Percentiles rank a stretch among this genome's conserved stretches.
Conservation (phyloP, 2,329 filamentous ascomycete genomes). For the Diaporthe capsici region DNA sequence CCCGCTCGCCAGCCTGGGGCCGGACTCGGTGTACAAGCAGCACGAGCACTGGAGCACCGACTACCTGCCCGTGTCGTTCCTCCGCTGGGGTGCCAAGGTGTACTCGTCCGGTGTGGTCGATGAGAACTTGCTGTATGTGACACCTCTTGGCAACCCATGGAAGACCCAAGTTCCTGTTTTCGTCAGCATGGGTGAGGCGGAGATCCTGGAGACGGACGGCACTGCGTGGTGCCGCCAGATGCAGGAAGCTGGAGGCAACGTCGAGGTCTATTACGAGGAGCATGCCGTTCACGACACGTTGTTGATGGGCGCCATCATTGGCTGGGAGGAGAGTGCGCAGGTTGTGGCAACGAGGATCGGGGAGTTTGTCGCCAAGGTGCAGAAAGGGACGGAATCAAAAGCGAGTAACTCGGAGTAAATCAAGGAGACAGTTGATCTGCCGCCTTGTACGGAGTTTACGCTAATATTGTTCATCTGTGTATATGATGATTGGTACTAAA, state of each 20-base stretch:
- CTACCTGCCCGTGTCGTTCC: constrained; percentile 55
- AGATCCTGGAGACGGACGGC: neutral
- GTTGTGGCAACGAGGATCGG: constrained; percentile 45
- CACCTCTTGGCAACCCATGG: neutral
- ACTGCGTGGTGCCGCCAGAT: constrained; percentile 3
- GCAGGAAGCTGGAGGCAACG: neutral
- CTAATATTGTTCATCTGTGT: rapidly evolving
- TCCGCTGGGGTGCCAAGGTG: constrained; percentile 55
- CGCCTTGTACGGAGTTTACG: neutral
- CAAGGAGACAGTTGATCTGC: neutral
- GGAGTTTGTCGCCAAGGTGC: constrained; percentile 42
- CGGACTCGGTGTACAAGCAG: constrained; percentile 43
- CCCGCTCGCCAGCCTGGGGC: constrained; percentile 23
- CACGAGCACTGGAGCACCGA: constrained; percentile 49
- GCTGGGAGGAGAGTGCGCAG: constrained; percentile 55
- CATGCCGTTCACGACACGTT: constrained; percentile 62
- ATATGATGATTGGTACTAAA: neutral
- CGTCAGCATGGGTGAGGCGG: neutral
- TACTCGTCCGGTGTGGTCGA: constrained; percentile 44
- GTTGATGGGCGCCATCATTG: constrained; percentile 54
- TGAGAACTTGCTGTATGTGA: neutral
- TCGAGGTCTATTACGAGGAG: constrained; percentile 57
- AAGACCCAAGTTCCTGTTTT: constrained; percentile 4
- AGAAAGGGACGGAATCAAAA: neutral
- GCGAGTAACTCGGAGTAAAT: neutral